phyloP scores from a whole-genome alignment of 176 grass and related monocot genomes.

The Alloteropsis semialata region DNA sequence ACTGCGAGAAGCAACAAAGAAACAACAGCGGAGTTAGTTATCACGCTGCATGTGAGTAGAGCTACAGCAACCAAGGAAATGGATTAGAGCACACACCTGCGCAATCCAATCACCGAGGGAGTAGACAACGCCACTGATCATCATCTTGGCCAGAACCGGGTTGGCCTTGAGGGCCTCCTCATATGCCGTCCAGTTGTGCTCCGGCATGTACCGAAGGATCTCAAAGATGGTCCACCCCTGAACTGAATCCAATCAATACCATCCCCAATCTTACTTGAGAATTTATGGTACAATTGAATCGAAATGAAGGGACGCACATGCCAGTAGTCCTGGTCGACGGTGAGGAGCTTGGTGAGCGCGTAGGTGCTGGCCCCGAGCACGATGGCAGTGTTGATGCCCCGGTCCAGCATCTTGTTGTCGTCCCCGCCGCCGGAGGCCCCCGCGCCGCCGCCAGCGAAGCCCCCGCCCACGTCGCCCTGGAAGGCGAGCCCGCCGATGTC shows the following conservation, averaged over 20 bases:
- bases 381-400: slow-evolving; percentile 77
- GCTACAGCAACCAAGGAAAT: not conserved
- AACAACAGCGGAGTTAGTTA: not conserved
- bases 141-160: slow-evolving; percentile 96
- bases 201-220: slow-evolving; percentile 87
- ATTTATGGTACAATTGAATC: no score
- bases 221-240: slow-evolving; percentile 96
- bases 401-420: slow-evolving; percentile 52
- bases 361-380: slow-evolving; percentile 89
- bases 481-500: slow-evolving; percentile 49
- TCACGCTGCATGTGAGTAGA: not conserved
- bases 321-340: slow-evolving; percentile 96
- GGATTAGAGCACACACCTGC: slow-evolving; percentile 41
- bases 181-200: slow-evolving; percentile 95
- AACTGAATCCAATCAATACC: not conserved
- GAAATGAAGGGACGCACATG: slow-evolving; percentile 45
- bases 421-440: not conserved
- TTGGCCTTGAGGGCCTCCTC: slow-evolving; percentile 92
- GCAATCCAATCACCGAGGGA: slow-evolving; percentile 97
- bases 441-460: slow-evolving; percentile 1
- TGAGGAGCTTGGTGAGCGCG: slow-evolving; percentile 89
- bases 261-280: no score
- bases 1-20: slow-evolving; percentile 39
- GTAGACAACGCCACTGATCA: slow-evolving; percentile 97
- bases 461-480: slow-evolving; percentile 39